Base-by-base conservation (phyloP, 1,139 yeast species). In the Hyphopichia wangnamkhiaoensis region DNA sequence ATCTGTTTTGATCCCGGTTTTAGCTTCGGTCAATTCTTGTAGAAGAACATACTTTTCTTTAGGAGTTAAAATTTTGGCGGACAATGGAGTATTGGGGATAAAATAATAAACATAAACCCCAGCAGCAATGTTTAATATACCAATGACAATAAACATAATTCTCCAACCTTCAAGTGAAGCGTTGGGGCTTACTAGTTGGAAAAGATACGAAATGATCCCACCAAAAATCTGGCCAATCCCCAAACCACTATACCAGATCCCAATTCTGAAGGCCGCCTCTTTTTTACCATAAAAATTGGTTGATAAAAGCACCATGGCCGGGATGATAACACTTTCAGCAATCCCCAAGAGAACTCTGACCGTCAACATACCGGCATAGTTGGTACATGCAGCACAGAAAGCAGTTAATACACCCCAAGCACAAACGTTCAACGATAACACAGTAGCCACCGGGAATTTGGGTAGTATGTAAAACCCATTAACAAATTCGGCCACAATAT, bases 231-330 rank as follows among this genome's bases (percentile, higher is more conserved):
- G 44, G 72, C 80, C 19, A 73, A 74, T 37, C 59, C 84, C 31
- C 89, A 84, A 48, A 76, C 82, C 7, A 71, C 83, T 48, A 77
- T 84, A 37, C 79, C 90, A 1, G 76, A 76, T 43, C 65, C 79
- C 1, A 13, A 44, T 44, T 28, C 47, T 39, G 38, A 46, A 46
- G 4, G 45, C 43, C 12, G 34, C 37, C 31, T 42, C 45, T 17
- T 34, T 28, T 29, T 33, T 35, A n/a, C 34, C 29, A 36, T 44
- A 46, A 34, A 42, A 46, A 37, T 42, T 44, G 4, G 45, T 40
- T 21, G 45, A 37, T 18, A 46, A 34, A 23, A 76, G 63, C 33
- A 79, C 73, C 48, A 75, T 68, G 1, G 79, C 74, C 3, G 84
- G 83, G 2, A 79, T 73, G 7, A 74, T 64, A 38, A 68, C 63